Evolutionary conservation across 1,284 basidiomycete genomes (phyloP).

Genomic region (Mycena citricolor): DNA sequence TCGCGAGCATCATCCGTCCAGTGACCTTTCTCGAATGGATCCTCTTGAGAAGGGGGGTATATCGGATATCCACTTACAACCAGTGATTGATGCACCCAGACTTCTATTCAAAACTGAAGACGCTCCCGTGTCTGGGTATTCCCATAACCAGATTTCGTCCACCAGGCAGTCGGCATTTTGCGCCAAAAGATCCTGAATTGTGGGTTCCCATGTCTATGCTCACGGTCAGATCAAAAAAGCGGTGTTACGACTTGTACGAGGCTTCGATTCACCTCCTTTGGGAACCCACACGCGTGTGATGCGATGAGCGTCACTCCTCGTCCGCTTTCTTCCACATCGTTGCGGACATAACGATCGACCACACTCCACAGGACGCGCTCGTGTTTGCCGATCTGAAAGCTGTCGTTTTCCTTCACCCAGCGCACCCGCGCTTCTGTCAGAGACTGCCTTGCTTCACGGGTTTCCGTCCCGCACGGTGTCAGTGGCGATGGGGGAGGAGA

Average conservation of each 20-base stretch:
- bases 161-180: slow-evolving; percentile 39
- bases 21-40: slow-evolving; percentile 44
- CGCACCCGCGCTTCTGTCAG: slow-evolving; percentile 26
- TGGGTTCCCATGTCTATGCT: slow-evolving; percentile 74
- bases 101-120: slow-evolving; percentile 60
- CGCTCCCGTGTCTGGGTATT: slow-evolving; percentile 78
- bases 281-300: slow-evolving; percentile 80
- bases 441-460: slow-evolving; percentile 36
- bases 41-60: not conserved
- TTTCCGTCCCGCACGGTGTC: too few relatives aligned
- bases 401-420: slow-evolving; percentile 28
- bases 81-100: slow-evolving; percentile 45
- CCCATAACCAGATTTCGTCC: slow-evolving; percentile 80
- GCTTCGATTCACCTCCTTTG: slow-evolving; percentile 66
- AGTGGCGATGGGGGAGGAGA: slow-evolving; percentile 41
- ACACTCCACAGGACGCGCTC: slow-evolving; percentile 51
- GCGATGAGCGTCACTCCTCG: slow-evolving; percentile 60
- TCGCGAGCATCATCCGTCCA: slow-evolving; percentile 74
- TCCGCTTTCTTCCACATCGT: slow-evolving; percentile 18
- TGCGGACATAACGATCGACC: slow-evolving; percentile 54
- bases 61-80: slow-evolving; percentile 53
- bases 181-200: slow-evolving; percentile 48
- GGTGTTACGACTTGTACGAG: too few relatives aligned
- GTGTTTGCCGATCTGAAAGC: slow-evolving; percentile 26
- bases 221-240: too few relatives aligned